Percentiles rank a stretch among this genome's conserved stretches.
Conservation (phyloP, 352 stramenopile genomes). For the Peronosclerospora sorghi region DNA sequence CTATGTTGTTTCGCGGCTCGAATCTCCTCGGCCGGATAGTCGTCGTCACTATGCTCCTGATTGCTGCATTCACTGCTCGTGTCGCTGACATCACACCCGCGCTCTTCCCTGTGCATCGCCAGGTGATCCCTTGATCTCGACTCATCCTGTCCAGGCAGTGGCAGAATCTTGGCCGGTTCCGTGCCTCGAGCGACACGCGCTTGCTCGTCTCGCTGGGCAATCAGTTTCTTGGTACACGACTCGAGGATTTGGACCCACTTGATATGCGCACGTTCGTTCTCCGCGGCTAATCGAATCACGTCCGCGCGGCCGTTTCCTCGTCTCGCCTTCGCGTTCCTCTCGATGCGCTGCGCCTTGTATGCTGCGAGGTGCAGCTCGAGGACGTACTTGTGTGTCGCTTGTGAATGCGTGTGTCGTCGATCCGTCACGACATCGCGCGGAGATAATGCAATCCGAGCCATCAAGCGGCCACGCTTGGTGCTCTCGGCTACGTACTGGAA, state of each 20-base stretch:
- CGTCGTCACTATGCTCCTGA: constrained; percentile 19
- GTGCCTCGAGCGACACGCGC: not conserved
- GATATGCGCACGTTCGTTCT: constrained; percentile 21
- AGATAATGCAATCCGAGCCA: constrained; percentile 38
- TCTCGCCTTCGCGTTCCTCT: constrained; percentile 3
- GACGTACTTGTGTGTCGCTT: constrained; percentile 34
- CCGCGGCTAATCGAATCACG: constrained; percentile 30
- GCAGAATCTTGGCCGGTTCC: constrained; percentile 22
- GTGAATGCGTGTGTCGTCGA: constrained; percentile 24
- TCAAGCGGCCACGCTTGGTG: constrained; percentile 14
- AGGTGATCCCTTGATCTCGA: constrained; percentile 7
- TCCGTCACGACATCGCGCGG: constrained; percentile 46
- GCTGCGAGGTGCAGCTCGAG: constrained; percentile 37
- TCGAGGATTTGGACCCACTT: constrained; percentile 40
- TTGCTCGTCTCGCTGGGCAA: constrained; percentile 24
- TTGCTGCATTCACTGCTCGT: constrained; percentile 29
- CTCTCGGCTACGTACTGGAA: constrained; percentile 30
- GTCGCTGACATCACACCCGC: constrained; percentile 16
- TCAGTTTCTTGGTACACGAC: constrained; percentile 33
- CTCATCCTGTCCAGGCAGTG: constrained; percentile 20
- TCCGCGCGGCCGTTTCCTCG: constrained; percentile 4
- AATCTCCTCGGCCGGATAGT: constrained; percentile 22
- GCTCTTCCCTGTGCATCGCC: constrained; percentile 12
- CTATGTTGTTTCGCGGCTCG: constrained; percentile 17
- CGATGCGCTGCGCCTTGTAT: constrained; percentile 7